Evolutionary conservation across 208 protist species (phyloP), one percentile per base, ranked within the genome.

Genomic region (Leishmania amazonensis): DNA sequence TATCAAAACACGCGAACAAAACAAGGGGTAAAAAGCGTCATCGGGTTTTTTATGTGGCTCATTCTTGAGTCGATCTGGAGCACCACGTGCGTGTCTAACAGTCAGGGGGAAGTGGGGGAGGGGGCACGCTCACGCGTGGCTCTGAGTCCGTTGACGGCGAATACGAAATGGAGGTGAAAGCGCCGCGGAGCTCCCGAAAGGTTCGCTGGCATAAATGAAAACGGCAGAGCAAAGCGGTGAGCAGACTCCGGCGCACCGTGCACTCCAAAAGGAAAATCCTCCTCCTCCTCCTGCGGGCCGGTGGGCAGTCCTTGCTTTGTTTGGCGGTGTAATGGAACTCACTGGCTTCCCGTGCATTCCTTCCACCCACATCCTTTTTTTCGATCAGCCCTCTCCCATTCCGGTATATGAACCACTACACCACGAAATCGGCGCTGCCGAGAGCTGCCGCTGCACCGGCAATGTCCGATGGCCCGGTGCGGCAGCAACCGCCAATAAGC

Each of bases 401-500:
- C 45, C 49, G 49, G 54, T 51, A 40, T 7, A 24, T n/a, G 78
- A 24, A 24, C 19, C 40, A 47, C 71, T 60, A 87, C 7, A 67
- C 62, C 1, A 24, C 49, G 51, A 80, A 81, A 8, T 58, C 47
- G 8, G 77, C 78, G 4, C 28, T 54, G 38, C n/a, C 15, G 31
- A 83, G 75, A 45, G 78, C 76, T 17, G 75, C 17, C 2, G 64
- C 80, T 1, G 81, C 75, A 7, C 71, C 74, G 7, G 53, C 62
- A 31, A 88, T 85, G 74, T 88, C 81, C 21, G 35, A 68, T 35
- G 81, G 85, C 1, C 78, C 65, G 3, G 78, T 88, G 60, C 81
- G 87, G 78, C 89, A 93, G 79, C 91, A 94, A 8, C 91, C 89
- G 47, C 91, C 89, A 54, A 94, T 80, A 31, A 93, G 58, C 1